Conservation (phyloP, 1,284 basidiomycete genomes). For the Cryptococcus sp. region DNA sequence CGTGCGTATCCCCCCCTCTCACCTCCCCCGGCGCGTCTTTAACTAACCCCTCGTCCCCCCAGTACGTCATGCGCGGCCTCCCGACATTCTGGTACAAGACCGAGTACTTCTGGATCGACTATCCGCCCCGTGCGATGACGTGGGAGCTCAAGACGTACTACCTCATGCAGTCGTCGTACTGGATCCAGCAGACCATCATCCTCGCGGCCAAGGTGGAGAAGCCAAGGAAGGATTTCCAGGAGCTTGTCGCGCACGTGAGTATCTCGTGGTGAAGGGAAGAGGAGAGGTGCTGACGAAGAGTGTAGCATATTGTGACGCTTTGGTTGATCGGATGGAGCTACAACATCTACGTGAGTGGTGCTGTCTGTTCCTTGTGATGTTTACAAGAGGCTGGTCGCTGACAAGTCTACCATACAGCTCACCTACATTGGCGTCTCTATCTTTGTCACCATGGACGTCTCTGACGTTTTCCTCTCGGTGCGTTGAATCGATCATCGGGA, state of each 20-base stretch:
- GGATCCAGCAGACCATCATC: slow-evolving; percentile 90
- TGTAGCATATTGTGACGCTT: slow-evolving; percentile 86
- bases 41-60: not conserved
- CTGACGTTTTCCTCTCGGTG: slow-evolving; percentile 72
- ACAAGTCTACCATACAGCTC: slow-evolving; percentile 45
- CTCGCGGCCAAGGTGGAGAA: slow-evolving; percentile 83
- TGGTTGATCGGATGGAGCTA: slow-evolving; percentile 97
- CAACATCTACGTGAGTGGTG: slow-evolving; percentile 58
- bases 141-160: slow-evolving; percentile 87
- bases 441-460: slow-evolving; percentile 95
- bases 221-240: slow-evolving; percentile 79
- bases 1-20: not conserved
- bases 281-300: not conserved
- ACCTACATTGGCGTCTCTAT: slow-evolving; percentile 90
- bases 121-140: slow-evolving; percentile 86
- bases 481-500: slow-evolving; percentile 56
- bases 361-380: not conserved
- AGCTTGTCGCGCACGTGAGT: slow-evolving; percentile 51
- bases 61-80: slow-evolving; percentile 81
- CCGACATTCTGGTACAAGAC: slow-evolving; percentile 89
- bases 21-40: too few relatives aligned
- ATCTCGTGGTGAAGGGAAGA: not conserved
- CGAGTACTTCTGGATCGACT: slow-evolving; percentile 76
- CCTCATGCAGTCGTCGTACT: slow-evolving; percentile 83
- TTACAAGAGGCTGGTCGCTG: slow-evolving; percentile 3